A percentile compares a stretch with the other conserved stretches of the same genome.
phyloP scores from a whole-genome alignment of 768 basidiomycete species.

The Lactarius tabidus region DNA sequence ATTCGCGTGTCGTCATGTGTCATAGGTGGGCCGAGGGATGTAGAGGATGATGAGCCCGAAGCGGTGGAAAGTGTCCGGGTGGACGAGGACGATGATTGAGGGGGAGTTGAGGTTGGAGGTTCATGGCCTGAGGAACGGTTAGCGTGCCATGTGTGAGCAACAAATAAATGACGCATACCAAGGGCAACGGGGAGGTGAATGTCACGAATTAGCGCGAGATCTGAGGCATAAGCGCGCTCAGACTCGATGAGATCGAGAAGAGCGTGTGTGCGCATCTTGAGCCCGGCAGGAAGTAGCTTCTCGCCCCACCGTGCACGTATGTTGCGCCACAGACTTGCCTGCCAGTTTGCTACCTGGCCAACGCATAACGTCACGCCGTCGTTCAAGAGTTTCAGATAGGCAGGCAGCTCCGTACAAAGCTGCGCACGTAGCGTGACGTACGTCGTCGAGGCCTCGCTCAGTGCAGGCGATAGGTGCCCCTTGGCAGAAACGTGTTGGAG shows the following conservation, averaged over 20 bases:
- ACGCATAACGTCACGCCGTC: conserved; percentile 55
- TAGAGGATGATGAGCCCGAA: conserved; percentile 44
- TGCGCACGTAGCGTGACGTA: conserved; percentile 76
- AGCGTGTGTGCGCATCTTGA: conserved; percentile 65
- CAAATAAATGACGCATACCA: conserved; percentile 42
- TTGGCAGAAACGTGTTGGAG: conserved; percentile 62
- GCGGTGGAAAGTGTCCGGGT: conserved; percentile 47
- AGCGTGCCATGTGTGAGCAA: background rate
- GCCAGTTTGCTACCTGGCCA: conserved; percentile 49
- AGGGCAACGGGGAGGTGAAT: conserved; percentile 76
- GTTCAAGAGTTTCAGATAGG: conserved; percentile 56
- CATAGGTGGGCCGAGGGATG: conserved; percentile 53
- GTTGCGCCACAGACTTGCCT: conserved; percentile 56
- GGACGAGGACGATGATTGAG: conserved; percentile 45
- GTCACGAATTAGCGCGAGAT: conserved; percentile 72
- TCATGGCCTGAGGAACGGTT: conserved; percentile 36
- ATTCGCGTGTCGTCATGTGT: conserved; percentile 61
- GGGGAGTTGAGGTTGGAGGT: conserved; percentile 35
- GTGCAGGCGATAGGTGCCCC: conserved; percentile 60
- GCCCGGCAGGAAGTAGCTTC: conserved; percentile 30
- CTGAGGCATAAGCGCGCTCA: conserved; percentile 79
- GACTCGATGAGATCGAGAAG: conserved; percentile 73
- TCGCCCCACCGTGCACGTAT: conserved; percentile 66
- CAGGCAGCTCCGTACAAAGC: conserved; percentile 65
- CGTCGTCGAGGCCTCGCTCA: conserved; percentile 69